Conservation (phyloP, 139 green algal species). For the Zygnema cylindricum region DNA sequence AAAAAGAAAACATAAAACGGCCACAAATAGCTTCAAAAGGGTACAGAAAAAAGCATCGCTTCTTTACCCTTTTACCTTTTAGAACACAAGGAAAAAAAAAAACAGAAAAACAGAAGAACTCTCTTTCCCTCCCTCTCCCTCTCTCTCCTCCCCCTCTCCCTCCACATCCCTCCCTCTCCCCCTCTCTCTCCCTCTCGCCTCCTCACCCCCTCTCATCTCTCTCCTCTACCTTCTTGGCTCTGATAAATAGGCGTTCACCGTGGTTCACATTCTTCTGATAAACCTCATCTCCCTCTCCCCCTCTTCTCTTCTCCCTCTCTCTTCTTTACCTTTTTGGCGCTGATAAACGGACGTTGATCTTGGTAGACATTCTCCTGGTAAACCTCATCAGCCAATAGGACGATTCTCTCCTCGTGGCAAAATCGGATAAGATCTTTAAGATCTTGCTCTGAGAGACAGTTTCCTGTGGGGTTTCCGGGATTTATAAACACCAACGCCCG, state of each 20-base stretch:
- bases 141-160: too few relatives aligned
- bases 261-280: slow-evolving; percentile 93
- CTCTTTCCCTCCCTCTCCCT: too few relatives aligned
- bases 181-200: too few relatives aligned
- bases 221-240: slow-evolving; percentile 87
- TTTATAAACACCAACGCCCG: slow-evolving; percentile 93
- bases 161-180: too few relatives aligned
- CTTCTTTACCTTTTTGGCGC: slow-evolving; percentile 85
- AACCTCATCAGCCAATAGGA: slow-evolving; percentile 93
- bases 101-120: too few relatives aligned
- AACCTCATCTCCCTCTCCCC: slow-evolving; percentile 90
- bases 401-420: slow-evolving; percentile 79
- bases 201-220: too few relatives aligned
- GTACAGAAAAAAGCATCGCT: too few relatives aligned
- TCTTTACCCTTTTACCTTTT: too few relatives aligned
- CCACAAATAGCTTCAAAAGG: too few relatives aligned
- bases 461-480: slow-evolving; percentile 92
- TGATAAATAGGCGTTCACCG: slow-evolving; percentile 84
- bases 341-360: slow-evolving; percentile 86
- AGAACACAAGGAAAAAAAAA: too few relatives aligned
- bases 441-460: slow-evolving; percentile 76
- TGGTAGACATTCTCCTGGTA: slow-evolving; percentile 95
- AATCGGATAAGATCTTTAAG: slow-evolving; percentile 81
- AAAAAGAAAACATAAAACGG: too few relatives aligned
- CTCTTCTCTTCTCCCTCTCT: slow-evolving; percentile 78